These are phyloP conservation scores for Fusarium sp. DNA, from an alignment of 2,329 filamentous ascomycete species.

Conservation along the genomic window DNA sequence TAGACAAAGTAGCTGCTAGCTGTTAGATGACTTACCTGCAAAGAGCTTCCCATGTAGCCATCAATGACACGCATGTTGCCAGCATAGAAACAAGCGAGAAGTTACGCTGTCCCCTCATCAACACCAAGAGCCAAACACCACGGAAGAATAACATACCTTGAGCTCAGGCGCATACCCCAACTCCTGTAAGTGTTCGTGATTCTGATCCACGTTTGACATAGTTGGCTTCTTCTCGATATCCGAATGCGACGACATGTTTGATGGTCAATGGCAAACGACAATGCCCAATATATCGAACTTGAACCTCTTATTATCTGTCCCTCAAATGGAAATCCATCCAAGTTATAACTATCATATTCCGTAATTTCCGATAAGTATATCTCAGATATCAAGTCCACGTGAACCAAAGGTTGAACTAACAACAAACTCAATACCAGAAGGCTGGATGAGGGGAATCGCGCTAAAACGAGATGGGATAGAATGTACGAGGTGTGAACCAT, in stretches of 20 bases:
- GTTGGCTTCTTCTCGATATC: too few species aligned
- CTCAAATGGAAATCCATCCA: background rate
- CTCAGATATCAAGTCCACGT: fast-evolving
- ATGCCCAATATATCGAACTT: background rate
- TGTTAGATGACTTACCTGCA: slow-evolving; percentile 10
- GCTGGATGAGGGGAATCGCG: too few species aligned
- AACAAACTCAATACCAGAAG: background rate
- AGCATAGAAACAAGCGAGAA: slow-evolving; percentile 25
- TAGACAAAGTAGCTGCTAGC: too few species aligned
- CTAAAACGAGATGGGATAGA: too few species aligned
- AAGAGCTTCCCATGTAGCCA: slow-evolving; percentile 35
- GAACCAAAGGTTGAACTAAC: fast-evolving
- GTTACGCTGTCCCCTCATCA: slow-evolving; percentile 4
- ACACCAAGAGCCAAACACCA: too few species aligned
- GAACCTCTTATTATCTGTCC: background rate
- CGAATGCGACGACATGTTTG: too few species aligned
- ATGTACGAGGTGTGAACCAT: fast-evolving
- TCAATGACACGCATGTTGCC: slow-evolving; percentile 8
- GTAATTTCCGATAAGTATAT: background rate
- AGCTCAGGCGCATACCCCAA: too few species aligned
- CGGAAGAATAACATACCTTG: too few species aligned
- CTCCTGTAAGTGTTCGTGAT: too few species aligned
- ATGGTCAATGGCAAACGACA: too few species aligned
- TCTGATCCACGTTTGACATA: too few species aligned
- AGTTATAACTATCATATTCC: background rate